Conservation (phyloP, 345 rosid genomes). For the Moricandia moricandioides region DNA sequence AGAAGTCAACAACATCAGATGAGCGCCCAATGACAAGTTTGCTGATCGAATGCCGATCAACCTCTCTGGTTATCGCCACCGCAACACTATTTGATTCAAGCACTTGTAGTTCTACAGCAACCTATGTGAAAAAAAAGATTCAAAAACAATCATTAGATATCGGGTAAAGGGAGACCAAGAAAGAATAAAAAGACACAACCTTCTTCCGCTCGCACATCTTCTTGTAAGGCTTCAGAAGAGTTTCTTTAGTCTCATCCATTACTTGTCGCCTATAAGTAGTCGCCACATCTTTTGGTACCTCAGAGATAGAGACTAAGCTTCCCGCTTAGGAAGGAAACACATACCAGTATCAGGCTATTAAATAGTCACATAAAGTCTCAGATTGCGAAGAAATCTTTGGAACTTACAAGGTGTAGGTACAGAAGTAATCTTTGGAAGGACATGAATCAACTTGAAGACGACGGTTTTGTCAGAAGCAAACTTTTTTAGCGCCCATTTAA, state of each 20-base stretch:
- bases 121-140: slow-evolving; percentile 43
- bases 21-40: slow-evolving; percentile 83
- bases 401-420: slow-evolving; percentile 83
- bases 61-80: slow-evolving; percentile 59
- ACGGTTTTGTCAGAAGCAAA: slow-evolving; percentile 50
- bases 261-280: slow-evolving; percentile 60
- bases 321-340: slow-evolving; percentile 46
- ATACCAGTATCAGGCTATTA: not conserved
- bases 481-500: slow-evolving; percentile 54
- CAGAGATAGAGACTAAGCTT: slow-evolving; percentile 46
- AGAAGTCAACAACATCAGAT: slow-evolving; percentile 46
- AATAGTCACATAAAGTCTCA: not conserved
- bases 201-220: slow-evolving; percentile 56
- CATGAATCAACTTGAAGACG: slow-evolving; percentile 61
- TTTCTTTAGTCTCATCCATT: slow-evolving; percentile 50
- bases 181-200: slow-evolving; percentile 28
- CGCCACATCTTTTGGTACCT: slow-evolving; percentile 74
- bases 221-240: slow-evolving; percentile 60
- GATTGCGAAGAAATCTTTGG: not conserved
- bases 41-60: slow-evolving; percentile 42
- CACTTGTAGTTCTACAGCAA: slow-evolving; percentile 48
- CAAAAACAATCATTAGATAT: not conserved
- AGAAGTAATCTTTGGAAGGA: slow-evolving; percentile 50
- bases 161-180: not conserved
- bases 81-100: slow-evolving; percentile 71